These are phyloP conservation scores for Santalum album DNA, from an alignment of 164 flowering plant species.

Conservation along the genomic window DNA sequence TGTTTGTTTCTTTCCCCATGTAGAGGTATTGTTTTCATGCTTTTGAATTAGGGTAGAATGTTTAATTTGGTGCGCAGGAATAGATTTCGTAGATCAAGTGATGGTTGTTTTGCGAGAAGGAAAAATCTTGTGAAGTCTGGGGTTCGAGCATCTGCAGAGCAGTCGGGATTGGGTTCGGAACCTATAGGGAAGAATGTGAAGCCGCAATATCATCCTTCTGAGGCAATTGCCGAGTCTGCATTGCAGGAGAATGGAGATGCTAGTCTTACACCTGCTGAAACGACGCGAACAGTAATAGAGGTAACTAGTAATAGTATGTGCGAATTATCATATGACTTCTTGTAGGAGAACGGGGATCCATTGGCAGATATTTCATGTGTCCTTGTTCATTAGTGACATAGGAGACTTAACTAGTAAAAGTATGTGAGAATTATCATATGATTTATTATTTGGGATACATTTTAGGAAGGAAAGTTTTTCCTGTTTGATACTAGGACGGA, in stretches of 20 bases:
- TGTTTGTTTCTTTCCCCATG: not conserved
- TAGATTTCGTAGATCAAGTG: slow-evolving; percentile 19
- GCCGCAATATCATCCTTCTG: slow-evolving; percentile 65
- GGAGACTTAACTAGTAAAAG: no score
- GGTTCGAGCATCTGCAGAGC: slow-evolving; percentile 33
- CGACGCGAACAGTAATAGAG: slow-evolving; percentile 66
- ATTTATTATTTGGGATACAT: no score
- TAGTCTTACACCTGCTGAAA: slow-evolving; percentile 56
- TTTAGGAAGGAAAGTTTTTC: no score
- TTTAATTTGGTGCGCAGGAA: slow-evolving; percentile 26
- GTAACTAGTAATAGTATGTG: slow-evolving; percentile 18
- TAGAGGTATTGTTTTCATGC: not conserved
- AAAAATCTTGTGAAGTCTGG: slow-evolving; percentile 15
- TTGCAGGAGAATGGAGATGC: slow-evolving; percentile 28
- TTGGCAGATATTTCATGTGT: no score
- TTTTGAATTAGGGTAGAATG: not conserved
- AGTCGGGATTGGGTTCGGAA: slow-evolving; percentile 39
- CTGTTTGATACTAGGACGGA: no score
- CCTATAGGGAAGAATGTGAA: slow-evolving; percentile 38
- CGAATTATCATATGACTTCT: not conserved
- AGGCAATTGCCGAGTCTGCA: slow-evolving; percentile 42
- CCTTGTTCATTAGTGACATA: no score
- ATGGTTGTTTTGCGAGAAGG: slow-evolving; percentile 16
- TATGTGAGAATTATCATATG: no score
- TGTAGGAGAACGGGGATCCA: not conserved